These are phyloP conservation scores for Fragaria iinumae DNA, from an alignment of 306 rosid species.

Conservation along the genomic window DNA sequence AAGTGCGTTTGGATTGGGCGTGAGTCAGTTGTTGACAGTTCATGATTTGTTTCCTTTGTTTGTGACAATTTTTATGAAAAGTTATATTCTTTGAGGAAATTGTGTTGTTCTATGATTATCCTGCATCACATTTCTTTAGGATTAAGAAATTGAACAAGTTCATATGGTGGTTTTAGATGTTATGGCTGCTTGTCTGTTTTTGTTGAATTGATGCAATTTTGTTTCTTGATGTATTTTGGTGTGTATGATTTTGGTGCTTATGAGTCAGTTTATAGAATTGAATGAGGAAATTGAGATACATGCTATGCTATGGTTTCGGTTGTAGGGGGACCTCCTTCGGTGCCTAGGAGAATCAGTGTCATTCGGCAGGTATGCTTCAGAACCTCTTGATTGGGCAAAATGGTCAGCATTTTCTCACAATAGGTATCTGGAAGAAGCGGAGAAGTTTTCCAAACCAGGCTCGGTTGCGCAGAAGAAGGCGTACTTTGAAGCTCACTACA, in stretches of 20 bases:
- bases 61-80: background rate
- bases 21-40: background rate
- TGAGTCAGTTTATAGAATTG: background rate
- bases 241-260: background rate
- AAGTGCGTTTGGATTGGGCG: slow-evolving; percentile 7
- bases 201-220: background rate
- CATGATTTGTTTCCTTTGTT: slow-evolving; percentile 2
- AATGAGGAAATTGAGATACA: slow-evolving; percentile 15
- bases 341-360: slow-evolving; percentile 78
- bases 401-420: slow-evolving; percentile 81
- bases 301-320: slow-evolving; percentile 3
- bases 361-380: slow-evolving; percentile 81
- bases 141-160: slow-evolving; percentile 11
- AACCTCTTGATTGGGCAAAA: slow-evolving; percentile 76
- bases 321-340: slow-evolving; percentile 52
- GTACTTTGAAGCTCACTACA: slow-evolving; percentile 92
- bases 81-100: background rate
- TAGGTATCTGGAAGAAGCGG: slow-evolving; percentile 81
- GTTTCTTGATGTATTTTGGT: background rate
- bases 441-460: slow-evolving; percentile 78
- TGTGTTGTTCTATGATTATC: slow-evolving; percentile 11
- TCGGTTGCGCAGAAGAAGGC: slow-evolving; percentile 89
- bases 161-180: slow-evolving; percentile 28
- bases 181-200: slow-evolving; percentile 21
- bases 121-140: slow-evolving; percentile 23